Percentiles rank a stretch among this genome's conserved stretches.
These are phyloP conservation scores for Colletotrichum viniferum DNA, from an alignment of 2,329 filamentous ascomycete species.

Conservation along the genomic window DNA sequence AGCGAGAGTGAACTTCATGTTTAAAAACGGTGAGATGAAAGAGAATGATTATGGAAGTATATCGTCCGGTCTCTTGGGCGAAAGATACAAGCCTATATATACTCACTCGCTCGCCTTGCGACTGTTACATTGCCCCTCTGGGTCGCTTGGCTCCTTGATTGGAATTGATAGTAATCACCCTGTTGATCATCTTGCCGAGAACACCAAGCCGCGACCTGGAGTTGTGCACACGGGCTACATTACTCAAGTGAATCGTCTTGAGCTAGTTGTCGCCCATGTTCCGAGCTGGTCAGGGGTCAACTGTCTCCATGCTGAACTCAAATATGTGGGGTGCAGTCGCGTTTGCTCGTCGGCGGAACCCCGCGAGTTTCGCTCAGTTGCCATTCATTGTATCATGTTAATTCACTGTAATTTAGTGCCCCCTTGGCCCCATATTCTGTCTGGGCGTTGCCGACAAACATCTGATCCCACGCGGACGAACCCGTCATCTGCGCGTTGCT, in stretches of 20 bases:
- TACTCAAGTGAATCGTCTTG: neutral
- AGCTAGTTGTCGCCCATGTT: neutral
- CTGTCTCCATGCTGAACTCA: neutral
- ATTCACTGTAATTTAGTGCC: neutral
- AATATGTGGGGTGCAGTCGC: neutral
- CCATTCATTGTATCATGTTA: neutral
- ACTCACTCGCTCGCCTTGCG: neutral
- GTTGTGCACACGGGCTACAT: neutral
- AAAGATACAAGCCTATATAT: neutral
- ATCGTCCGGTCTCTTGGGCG: neutral
- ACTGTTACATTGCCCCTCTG: neutral
- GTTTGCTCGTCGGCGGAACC: neutral
- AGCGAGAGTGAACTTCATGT: neutral
- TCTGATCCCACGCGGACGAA: neutral
- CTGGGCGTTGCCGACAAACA: neutral
- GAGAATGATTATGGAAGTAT: neutral
- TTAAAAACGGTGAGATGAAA: neutral
- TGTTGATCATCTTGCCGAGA: neutral
- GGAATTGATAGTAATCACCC: neutral
- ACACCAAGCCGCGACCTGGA: neutral
- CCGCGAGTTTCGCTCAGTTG: neutral
- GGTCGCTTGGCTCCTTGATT: neutral
- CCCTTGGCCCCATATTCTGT: neutral
- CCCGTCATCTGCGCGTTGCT: neutral
- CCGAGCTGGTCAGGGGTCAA: neutral